Base-by-base conservation (phyloP, 805 yeast genomes). In the Ogataea allantospora region DNA sequence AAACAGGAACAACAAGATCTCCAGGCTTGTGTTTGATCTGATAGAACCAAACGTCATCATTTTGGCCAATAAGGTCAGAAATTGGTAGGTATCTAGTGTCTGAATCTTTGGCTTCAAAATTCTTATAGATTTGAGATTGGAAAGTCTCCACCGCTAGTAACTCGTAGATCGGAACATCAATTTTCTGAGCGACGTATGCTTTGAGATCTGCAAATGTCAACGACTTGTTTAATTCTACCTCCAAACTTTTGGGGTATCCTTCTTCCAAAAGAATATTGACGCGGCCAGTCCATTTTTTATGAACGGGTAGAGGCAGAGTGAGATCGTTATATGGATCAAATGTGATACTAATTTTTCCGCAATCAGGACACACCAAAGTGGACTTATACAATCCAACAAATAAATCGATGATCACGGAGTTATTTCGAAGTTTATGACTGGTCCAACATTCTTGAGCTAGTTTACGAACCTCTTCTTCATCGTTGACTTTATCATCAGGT, bases 321-420 rank as follows among this genome's bases (percentile, higher is more conserved):
- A 91, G 65, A 55, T 88, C 96, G 63, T 80, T 87, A 55, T 79
- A 91, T 0, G 99, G 98, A 58, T 91, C 99, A 63, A 89, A 93
- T 0, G 97, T 89, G 17, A 91, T 73, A 18, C 95, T 83, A 6
- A 85, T 75, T 50, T 82, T 82, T 13, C 71, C 57, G 62, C 99
- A 93, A 7, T 65, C 79, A 0, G 98, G 98, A 56, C 99, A 91
- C 9, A 83, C 72, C 38, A 93, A 67, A 0, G 96, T 88, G 2
- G 96, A 88, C 60, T 89, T 86, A 59, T 91, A 93, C 53, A 88
- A 56, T 0, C 98, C 98, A 7, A 89, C 84, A 66, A 91, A 93
- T 26, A 93, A 65, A 56, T 93, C 98, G 17, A 79, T 73, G 14
- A 91, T 77, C 1, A 86, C 71, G 0, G 97, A 88, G 57, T 88